Base-by-base conservation (phyloP, 202 grass and related monocot species). In the Eragrostis tef region DNA sequence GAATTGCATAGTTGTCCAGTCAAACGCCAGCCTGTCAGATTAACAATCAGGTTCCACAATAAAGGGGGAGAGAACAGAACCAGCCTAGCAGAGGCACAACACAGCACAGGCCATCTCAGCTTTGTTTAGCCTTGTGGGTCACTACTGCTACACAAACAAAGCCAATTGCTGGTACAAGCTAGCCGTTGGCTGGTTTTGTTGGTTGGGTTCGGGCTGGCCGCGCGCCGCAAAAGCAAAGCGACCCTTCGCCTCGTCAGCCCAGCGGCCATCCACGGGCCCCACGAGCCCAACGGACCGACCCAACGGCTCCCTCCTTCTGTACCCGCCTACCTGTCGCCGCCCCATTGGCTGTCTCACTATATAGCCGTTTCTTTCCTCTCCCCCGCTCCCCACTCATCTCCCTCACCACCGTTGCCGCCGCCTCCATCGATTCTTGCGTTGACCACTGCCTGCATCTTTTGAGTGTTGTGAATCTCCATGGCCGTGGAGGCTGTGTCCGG, bases 401-500 rank as follows among this genome's bases (percentile, higher is more conserved):
- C 2, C 13, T 0, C 7, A n/a, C 2, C 34, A 6, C 0, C 34
- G 0, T 11, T 46, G 7, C 73, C 71, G 5, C 44, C 26, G 17
- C 8, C 17, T 22, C 31, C 31, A 57, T 74, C 36, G 19, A 24
- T 74, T 59, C 12, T 14, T 75, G 20, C 2, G 47, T 15, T 22
- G 9, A 54, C 56, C 36, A 8, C 21, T 6, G 17, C 11, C 20
- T 31, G 21, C 10, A 41, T 42, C 5, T 2, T 47, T 4, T 36
- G 17, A 45, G 26, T 25, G 36, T 13, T 75, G 7, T 2, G 45
- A 78, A 12, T 2, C 24, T 15, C 26, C 34, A 89, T 91, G 94
- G 84, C 85, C 11, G 87, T 94, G 16, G 85, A 93, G 68, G 87
- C 70, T 36, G 78, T 72, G 21, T 81, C 79, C 15, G 80, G 75